Base-by-base conservation (phyloP, 805 yeast genomes). In the Ogataea henricii region DNA sequence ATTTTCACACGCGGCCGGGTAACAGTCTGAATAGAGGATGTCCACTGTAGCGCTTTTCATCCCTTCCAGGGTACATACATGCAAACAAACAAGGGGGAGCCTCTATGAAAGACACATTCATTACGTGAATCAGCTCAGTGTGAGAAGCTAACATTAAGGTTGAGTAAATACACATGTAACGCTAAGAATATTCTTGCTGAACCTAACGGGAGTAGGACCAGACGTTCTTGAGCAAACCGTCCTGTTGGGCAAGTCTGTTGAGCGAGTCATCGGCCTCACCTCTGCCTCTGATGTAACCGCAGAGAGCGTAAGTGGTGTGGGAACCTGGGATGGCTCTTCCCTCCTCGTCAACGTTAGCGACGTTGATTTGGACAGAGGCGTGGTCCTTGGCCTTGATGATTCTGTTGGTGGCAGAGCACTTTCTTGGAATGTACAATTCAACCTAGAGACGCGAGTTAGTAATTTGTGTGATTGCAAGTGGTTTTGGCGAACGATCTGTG, bases 381-480 rank as follows among this genome's bases (percentile, higher is more conserved):
- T 94, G 99, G 81, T 94, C 99, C 85, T 94, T 91, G 71, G 99
- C 91, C 84, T 89, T 90, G 86, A 94, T 91, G 82, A 94, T 90
- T 84, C 97, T 90, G 96, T 90, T 91, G 80, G 99, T 90, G 73
- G 99, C 99, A 80, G 99, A 94, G 85, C 99, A 94, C 84, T 94
- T 94, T 87, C 99, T 89, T 83, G 99, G 99, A 79, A 92, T 96
- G 96, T 94, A 94, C 80, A 94, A 90, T 86, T 94, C 99, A 79
- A 94, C 97, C 97, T 89, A 30, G 17, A n/a, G 66, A 51, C 18
- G 25, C 29, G 53, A 71, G 70, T 69, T 40, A 34, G 46, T 46
- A 35, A 17, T 22, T 22, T 22, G 25, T 22, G 25, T 22, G 25
- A 22, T 22, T n/a, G n/a, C n/a, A n/a, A n/a, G n/a, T n/a, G n/a